Base-by-base conservation (phyloP, 345 rosid genomes). In the Eucalyptus pumila region DNA sequence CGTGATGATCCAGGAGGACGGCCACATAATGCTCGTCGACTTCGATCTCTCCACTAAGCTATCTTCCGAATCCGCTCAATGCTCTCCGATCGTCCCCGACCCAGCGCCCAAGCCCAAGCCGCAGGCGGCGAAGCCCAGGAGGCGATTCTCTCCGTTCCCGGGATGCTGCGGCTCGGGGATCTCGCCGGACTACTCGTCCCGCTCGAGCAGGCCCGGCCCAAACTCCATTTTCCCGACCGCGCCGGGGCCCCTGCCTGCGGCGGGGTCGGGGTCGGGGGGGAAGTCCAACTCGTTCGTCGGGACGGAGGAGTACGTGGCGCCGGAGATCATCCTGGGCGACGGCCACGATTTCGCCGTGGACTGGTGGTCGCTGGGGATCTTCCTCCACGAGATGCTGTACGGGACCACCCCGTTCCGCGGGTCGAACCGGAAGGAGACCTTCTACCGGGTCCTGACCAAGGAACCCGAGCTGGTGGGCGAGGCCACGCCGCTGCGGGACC, bases 1-100 rank as follows among this genome's bases (percentile, higher is more conserved):
- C 89, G 91, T 97, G 16, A 91, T 96, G 96, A 94, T 97, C 76
- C 99, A 96, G 88, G 97, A 94, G 81, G 93, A 91, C 72, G 99
- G 99, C 87, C 99, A 97, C 90, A 88, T 97, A 87, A 97, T 97
- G 99, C 94, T 97, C 14, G 97, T 97, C 19, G 99, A 97, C 92
- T 97, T 96, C 91, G 99, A 97, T 89, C 98, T 97, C 88, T 97
- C 99, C 47, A 94, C 95, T 23, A 94, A 94, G 49, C 97, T 97
- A 8, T 21, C 95, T 47, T 92, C 95, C 1, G 93, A 86, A 88
- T 89, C 91, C 37, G 76, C 69, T 16, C 88, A 60, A 26, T 47
- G 91, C 7, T 87, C 94, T 3, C 92, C 93, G 80, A 23, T 76
- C 30, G 45, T 72, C 45, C 11, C 30, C 6, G 85, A 76, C 85